Evolutionary conservation across 208 protist species (phyloP).

Genomic region (Leishmania martiniquensis): DNA sequence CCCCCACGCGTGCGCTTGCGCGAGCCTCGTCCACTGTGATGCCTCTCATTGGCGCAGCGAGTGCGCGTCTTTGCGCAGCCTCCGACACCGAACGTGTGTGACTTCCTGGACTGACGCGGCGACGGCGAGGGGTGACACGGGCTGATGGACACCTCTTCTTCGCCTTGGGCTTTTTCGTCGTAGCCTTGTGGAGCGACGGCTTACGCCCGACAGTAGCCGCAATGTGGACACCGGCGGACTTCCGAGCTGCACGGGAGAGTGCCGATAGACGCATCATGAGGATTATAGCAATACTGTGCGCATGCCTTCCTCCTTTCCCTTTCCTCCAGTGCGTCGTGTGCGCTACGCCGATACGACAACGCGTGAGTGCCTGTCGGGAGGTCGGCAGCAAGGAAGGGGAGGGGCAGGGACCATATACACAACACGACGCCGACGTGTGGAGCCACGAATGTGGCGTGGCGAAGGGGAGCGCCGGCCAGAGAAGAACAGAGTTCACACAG

Average conservation of each 20-base stretch:
- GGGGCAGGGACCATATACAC: no score
- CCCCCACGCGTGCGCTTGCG: background rate
- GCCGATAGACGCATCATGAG: conserved; percentile 5
- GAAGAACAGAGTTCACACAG: no score
- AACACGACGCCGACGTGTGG: no score
- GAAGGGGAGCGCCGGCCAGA: no score
- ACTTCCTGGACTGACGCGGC: background rate
- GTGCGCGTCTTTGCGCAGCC: background rate
- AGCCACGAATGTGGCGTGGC: no score
- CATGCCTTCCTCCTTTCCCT: background rate
- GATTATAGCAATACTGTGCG: background rate
- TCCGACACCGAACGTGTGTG: background rate
- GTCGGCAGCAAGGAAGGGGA: no score
- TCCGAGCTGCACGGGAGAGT: conserved; percentile 1
- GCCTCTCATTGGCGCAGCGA: background rate
- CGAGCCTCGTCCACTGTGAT: background rate
- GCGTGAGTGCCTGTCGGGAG: background rate
- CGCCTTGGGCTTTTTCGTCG: background rate
- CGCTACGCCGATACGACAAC: background rate
- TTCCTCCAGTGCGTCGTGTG: background rate
- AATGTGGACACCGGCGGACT: background rate
- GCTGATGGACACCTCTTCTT: background rate
- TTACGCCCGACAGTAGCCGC: background rate
- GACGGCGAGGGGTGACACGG: background rate
- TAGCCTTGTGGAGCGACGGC: background rate